Percentiles rank a stretch among this genome's conserved stretches.
These are phyloP conservation scores for Gynostemma pentaphyllum DNA, from an alignment of 306 rosid species.

Conservation along the genomic window DNA sequence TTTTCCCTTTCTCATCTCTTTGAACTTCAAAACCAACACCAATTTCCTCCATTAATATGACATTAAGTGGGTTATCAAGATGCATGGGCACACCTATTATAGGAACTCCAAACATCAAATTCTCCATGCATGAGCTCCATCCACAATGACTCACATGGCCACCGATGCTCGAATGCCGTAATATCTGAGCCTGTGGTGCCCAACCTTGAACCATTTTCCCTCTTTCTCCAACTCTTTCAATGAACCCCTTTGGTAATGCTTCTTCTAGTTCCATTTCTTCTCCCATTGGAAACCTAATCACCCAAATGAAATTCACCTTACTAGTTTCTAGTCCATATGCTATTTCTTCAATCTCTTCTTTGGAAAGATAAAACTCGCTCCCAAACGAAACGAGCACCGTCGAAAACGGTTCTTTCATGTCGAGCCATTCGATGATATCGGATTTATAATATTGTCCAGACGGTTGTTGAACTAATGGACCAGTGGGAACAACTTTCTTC, in stretches of 20 bases:
- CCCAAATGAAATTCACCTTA: constrained; percentile 13
- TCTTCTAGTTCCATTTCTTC: neutral
- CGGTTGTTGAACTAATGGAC: neutral
- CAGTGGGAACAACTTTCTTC: constrained; percentile 16
- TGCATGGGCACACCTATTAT: neutral
- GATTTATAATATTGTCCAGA: neutral
- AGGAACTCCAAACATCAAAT: neutral
- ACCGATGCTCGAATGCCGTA: too few relatives aligned
- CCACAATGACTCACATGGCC: too few relatives aligned
- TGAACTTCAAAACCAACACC: neutral
- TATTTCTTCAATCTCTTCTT: constrained; percentile 14
- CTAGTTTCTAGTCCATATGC: constrained; percentile 17
- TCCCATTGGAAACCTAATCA: constrained; percentile 10
- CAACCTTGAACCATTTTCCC: too few relatives aligned
- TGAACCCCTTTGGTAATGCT: constrained; percentile 11
- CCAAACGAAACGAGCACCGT: constrained; percentile 17
- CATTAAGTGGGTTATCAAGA: neutral
- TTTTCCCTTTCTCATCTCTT: neutral
- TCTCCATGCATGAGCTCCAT: too few relatives aligned
- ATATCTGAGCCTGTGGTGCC: too few relatives aligned
- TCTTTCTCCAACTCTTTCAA: neutral
- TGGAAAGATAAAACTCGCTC: constrained; percentile 14
- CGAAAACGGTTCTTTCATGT: constrained; percentile 8
- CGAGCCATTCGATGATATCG: constrained; percentile 3
- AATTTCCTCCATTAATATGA: neutral